A percentile compares a stretch with the other conserved stretches of the same genome.
Conservation (phyloP, 2,329 filamentous ascomycete species). For the Aureobasidium mangrovei region DNA sequence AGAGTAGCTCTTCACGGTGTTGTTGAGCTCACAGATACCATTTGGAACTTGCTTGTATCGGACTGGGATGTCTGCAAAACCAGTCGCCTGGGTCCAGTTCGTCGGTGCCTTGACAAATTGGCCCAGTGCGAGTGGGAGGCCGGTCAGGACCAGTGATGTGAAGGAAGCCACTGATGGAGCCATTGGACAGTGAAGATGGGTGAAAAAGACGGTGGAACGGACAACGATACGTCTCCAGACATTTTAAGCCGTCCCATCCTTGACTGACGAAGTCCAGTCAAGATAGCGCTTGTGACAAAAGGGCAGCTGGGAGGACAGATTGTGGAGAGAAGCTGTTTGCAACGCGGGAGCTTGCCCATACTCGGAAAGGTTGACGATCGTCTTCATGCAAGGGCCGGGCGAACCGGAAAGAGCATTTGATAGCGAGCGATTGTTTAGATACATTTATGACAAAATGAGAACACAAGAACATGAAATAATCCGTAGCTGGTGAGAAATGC, state of each 20-base stretch:
- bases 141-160: background rate
- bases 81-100: slow-evolving; percentile 35
- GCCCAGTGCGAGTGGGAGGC: slow-evolving; percentile 14
- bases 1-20: slow-evolving; percentile 47
- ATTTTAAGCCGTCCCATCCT: background rate
- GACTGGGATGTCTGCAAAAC: slow-evolving; percentile 42
- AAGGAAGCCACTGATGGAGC: background rate
- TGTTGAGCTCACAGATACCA: slow-evolving; percentile 49
- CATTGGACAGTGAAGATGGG: background rate
- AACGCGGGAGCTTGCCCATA: background rate
- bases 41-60: slow-evolving; percentile 49
- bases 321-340: background rate
- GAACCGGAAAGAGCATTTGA: background rate
- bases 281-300: slow-evolving; percentile 11
- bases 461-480: background rate
- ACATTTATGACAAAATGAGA: background rate
- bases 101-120: slow-evolving; percentile 41
- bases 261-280: background rate
- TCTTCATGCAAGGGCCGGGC: background rate
- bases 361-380: background rate
- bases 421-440: background rate
- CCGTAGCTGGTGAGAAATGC: no score
- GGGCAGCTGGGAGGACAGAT: background rate
- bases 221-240: background rate
- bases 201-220: background rate